Base-by-base conservation (phyloP, 352 stramenopile genomes). In the Phytophthora citrophthora region DNA sequence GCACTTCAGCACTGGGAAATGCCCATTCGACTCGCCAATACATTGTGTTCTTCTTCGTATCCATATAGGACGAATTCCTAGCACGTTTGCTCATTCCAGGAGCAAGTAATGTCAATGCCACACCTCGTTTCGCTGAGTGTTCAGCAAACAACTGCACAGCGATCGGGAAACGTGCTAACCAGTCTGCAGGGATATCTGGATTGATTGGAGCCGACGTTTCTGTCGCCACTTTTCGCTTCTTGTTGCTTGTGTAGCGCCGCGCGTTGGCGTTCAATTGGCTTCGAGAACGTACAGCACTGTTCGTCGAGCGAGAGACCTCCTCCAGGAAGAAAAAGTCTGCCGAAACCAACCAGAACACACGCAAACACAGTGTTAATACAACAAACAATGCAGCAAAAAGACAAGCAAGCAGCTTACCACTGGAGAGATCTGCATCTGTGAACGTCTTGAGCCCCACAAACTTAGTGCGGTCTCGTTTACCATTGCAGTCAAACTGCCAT, bases 381-480 rank as follows among this genome's bases (percentile, higher is more conserved):
- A 12, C 9, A 41, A 57, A 12, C 9, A 41, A 49, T 9, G 24
- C 54, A 38, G 47, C 48, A 43, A 23, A 2, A n/a, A 36, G 4
- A 5, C 12, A n/a, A 24, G 54, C 24, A 15, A 38, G 4, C 26
- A 11, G 4, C 16, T 26, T 64, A 86, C 87, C 87, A 40, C 86
- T 95, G 15, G 87, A 86, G 7, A 95, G 74, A 61, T 93, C 79
- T 27, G 83, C 77, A 46, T 95, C 83, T 1, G 76, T 84, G 54
- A 95, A 95, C 29, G 81, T 60, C 56, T 93, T 90, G 20, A 89
- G 49, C 24, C 54, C 46, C 32, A 95, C 79, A 57, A 72, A 95
- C 74, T 95, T 92, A 55, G 87, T 93, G 24, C 85, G 87, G 43
- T 95, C 85, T 26, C 87, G 82, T 66, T 94, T 94, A 44, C 87